These are phyloP conservation scores for Yamadazyma taylorii DNA, from an alignment of 1,139 yeast genomes.

Conservation along the genomic window DNA sequence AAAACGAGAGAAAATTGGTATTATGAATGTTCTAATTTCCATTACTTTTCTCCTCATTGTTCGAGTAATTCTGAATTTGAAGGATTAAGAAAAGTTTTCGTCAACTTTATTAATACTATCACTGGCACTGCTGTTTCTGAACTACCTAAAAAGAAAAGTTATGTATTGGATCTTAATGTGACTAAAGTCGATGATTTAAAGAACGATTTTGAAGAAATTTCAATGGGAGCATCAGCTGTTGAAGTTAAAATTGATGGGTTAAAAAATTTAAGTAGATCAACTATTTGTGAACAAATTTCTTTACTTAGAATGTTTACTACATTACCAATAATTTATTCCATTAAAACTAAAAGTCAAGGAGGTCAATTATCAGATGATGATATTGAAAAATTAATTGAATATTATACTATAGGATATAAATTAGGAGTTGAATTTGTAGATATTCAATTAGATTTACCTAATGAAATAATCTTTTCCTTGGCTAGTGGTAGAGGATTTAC, in stretches of 20 bases:
- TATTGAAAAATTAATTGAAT: slow-evolving; percentile 44
- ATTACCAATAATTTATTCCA: slow-evolving; percentile 79
- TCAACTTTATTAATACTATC: slow-evolving; percentile 56
- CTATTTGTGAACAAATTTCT: slow-evolving; percentile 75
- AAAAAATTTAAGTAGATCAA: slow-evolving; percentile 42
- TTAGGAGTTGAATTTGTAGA: slow-evolving; percentile 61
- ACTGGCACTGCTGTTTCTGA: slow-evolving; percentile 52
- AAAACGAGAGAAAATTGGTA: slow-evolving; percentile 77
- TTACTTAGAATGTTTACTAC: slow-evolving; percentile 58
- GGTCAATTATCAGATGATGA: slow-evolving; percentile 56
- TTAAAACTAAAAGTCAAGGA: slow-evolving; percentile 79
- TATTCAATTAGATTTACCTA: slow-evolving; percentile 48
- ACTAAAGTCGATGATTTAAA: slow-evolving; percentile 44
- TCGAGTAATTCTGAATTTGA: slow-evolving; percentile 53
- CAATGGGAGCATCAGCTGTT: slow-evolving; percentile 73
- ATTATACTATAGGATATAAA: slow-evolving; percentile 65
- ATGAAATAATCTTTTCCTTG: slow-evolving; percentile 28
- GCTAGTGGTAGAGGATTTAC: slow-evolving; percentile 53
- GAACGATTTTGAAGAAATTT: slow-evolving; percentile 36
- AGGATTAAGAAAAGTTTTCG: slow-evolving; percentile 59
- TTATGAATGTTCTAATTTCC: slow-evolving; percentile 73
- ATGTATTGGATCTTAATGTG: slow-evolving; percentile 69
- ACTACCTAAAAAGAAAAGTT: slow-evolving; percentile 59
- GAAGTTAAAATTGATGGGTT: slow-evolving; percentile 81
- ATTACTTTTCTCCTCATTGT: slow-evolving; percentile 79